Evolutionary conservation across 805 yeast species (phyloP).

Genomic region (Nakazawaea wyomingensis): DNA sequence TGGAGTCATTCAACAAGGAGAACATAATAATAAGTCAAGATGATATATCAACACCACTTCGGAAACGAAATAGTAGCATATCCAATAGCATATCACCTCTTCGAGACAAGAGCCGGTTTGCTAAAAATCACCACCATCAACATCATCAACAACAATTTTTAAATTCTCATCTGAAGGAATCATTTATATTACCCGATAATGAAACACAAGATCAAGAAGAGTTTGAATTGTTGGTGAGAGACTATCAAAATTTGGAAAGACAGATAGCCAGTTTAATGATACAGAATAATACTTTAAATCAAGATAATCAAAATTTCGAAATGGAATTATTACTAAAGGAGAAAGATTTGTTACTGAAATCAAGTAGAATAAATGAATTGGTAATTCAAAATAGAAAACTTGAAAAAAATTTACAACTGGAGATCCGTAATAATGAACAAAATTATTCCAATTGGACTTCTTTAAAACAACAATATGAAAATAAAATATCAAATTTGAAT

Average conservation of each 20-base stretch:
- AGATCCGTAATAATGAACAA: conserved; percentile 25
- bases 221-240: conserved; percentile 6
- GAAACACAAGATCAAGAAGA: neutral
- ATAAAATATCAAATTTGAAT: conserved; percentile 20
- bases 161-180: neutral
- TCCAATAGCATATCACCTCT: conserved; percentile 15
- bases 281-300: conserved; percentile 23
- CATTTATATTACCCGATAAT: conserved; percentile 7
- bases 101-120: conserved; percentile 18
- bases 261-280: conserved; percentile 25
- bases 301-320: conserved; percentile 32
- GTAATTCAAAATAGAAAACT: conserved; percentile 21
- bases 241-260: conserved; percentile 24
- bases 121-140: conserved; percentile 3
- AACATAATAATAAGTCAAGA: conserved; percentile 10
- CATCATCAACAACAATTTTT: neutral
- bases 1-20: conserved; percentile 12
- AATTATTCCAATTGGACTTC: conserved; percentile 26
- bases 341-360: conserved; percentile 20
- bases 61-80: conserved; percentile 3
- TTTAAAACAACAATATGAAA: conserved; percentile 21
- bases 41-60: conserved; percentile 11
- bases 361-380: conserved; percentile 23
- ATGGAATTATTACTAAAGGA: conserved; percentile 26
- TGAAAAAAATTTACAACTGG: conserved; percentile 22